Conservation (phyloP, 2,329 filamentous ascomycete genomes). For the Rhynchosporium graminicola region DNA sequence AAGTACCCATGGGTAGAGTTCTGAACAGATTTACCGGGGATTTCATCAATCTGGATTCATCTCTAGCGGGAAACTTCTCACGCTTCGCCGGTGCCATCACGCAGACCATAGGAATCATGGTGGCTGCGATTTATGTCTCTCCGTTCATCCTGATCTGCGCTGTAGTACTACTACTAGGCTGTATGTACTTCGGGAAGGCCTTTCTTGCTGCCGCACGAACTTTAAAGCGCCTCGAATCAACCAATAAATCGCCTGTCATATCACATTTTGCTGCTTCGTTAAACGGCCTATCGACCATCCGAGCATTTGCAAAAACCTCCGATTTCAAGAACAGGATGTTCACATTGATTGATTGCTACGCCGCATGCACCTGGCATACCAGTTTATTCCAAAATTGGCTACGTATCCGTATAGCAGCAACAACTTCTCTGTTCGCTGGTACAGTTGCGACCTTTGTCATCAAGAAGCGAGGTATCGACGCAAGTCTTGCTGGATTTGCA, state of each 20-base stretch:
- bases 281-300: constrained; percentile 71
- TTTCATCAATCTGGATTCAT: constrained; percentile 71
- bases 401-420: constrained; percentile 67
- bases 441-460: constrained; percentile 65
- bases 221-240: constrained; percentile 74
- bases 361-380: constrained; percentile 62
- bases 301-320: constrained; percentile 70
- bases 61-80: constrained; percentile 62
- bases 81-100: constrained; percentile 59
- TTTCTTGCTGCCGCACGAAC: constrained; percentile 71
- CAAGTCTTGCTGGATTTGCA: constrained; percentile 72
- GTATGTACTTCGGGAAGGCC: constrained; percentile 18
- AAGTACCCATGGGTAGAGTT: constrained; percentile 73
- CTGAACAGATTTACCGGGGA: constrained; percentile 78
- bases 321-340: constrained; percentile 69
- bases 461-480: constrained; percentile 58
- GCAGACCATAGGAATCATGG: constrained; percentile 64
- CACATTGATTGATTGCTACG: constrained; percentile 67
- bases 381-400: constrained; percentile 73
- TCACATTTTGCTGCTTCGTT: constrained; percentile 67
- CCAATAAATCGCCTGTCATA: constrained; percentile 73
- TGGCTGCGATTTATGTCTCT: constrained; percentile 68
- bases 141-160: constrained; percentile 65
- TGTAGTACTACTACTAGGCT: constrained; percentile 51
- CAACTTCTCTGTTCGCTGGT: constrained; percentile 67